Evolutionary conservation across 148 eudicot species (phyloP).

Genomic region (Camellia lanceoleosa): DNA sequence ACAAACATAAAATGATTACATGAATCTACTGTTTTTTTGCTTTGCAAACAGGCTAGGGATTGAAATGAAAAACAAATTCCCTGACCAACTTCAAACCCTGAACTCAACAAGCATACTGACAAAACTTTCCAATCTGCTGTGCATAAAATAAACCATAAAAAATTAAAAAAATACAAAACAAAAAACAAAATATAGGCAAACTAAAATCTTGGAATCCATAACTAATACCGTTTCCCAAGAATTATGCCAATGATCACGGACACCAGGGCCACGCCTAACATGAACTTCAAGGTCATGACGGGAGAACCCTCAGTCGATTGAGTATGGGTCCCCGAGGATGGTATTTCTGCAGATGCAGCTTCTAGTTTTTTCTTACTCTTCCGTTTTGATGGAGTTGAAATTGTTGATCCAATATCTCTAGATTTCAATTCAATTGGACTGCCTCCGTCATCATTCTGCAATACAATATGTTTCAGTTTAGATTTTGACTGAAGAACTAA

Average conservation of each 20-base stretch:
- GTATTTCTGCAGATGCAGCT: slow-evolving; percentile 37
- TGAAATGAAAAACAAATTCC: too few species aligned
- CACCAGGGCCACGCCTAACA: slow-evolving; percentile 68
- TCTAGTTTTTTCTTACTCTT: slow-evolving; percentile 67
- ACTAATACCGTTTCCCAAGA: slow-evolving; percentile 73
- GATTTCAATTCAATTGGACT: slow-evolving; percentile 40
- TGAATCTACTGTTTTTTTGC: too few species aligned
- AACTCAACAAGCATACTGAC: too few species aligned
- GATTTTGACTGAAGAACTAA: neutral
- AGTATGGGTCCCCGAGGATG: slow-evolving; percentile 32
- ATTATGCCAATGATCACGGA: slow-evolving; percentile 73
- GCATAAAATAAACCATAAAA: too few species aligned
- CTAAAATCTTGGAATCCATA: slow-evolving; percentile 11
- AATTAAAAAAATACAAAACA: too few species aligned
- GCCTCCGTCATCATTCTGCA: slow-evolving; percentile 33
- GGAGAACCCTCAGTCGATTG: slow-evolving; percentile 42
- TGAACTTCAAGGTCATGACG: slow-evolving; percentile 48
- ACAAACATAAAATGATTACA: too few species aligned
- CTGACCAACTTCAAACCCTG: too few species aligned
- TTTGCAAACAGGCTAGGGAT: too few species aligned
- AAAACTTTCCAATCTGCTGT: too few species aligned
- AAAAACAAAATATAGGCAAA: neutral
- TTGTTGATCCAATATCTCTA: slow-evolving; percentile 48
- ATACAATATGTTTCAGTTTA: neutral
- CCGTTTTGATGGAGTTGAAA: slow-evolving; percentile 55